A percentile compares a stretch with the other conserved stretches of the same genome.
Evolutionary conservation across 164 flowering plant genomes (phyloP).

Genomic region (Dillenia suffruticosa): DNA sequence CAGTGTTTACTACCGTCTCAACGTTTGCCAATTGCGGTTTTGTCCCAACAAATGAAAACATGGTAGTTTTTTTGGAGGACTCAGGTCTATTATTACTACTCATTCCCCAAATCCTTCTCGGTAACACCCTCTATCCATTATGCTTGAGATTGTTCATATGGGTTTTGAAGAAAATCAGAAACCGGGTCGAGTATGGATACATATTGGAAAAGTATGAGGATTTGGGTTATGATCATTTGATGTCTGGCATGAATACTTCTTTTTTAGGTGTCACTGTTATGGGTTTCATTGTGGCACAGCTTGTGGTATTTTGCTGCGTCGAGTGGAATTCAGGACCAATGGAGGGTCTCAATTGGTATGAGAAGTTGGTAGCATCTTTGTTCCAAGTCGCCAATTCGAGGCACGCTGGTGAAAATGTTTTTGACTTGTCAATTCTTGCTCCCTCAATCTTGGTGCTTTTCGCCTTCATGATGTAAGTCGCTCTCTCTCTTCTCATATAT

Average conservation of each 20-base stretch:
- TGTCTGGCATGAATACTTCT: no score
- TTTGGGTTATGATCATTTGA: slow-evolving; percentile 29
- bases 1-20: slow-evolving; percentile 47
- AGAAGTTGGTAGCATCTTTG: slow-evolving; percentile 48
- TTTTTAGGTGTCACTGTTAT: slow-evolving; percentile 21
- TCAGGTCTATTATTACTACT: slow-evolving; percentile 58
- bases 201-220: slow-evolving; percentile 31
- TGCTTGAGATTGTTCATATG: slow-evolving; percentile 38
- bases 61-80: slow-evolving; percentile 55
- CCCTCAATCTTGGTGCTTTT: slow-evolving; percentile 56
- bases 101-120: slow-evolving; percentile 54
- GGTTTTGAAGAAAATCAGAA: slow-evolving; percentile 24
- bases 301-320: slow-evolving; percentile 41
- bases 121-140: slow-evolving; percentile 62
- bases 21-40: slow-evolving; percentile 61
- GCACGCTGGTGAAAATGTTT: slow-evolving; percentile 58
- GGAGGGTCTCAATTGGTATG: slow-evolving; percentile 39
- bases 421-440: slow-evolving; percentile 52
- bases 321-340: slow-evolving; percentile 59
- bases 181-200: slow-evolving; percentile 26
- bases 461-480: slow-evolving; percentile 71
- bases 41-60: slow-evolving; percentile 83
- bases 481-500: slow-evolving; percentile 9
- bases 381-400: slow-evolving; percentile 55
- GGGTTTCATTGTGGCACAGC: slow-evolving; percentile 42